Base-by-base conservation (phyloP, 2,329 filamentous ascomycete genomes). In the Colletotrichum chlorophyti region DNA sequence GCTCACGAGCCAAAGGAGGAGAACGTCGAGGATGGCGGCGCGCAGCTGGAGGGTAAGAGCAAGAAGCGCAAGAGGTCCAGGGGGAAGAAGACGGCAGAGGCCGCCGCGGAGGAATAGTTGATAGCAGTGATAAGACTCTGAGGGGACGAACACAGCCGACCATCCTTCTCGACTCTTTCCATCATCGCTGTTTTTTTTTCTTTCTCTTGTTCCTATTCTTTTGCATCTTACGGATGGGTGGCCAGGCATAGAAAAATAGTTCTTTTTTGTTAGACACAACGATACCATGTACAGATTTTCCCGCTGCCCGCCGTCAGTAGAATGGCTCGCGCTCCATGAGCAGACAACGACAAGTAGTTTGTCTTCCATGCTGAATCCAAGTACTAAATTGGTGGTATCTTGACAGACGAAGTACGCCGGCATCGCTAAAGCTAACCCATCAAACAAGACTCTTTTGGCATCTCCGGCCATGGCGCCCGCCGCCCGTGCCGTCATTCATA, bases 51-150 rank as follows among this genome's bases (percentile, higher is more conserved):
- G 6, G 69, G 63, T 2, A 64, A 69, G 59, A 69, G 70, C 65
- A 82, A 79, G 69, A 83, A 79, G 74, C 72, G 80, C 68, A 83
- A 81, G 76, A 78, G 81, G 66, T 79, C 79, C 49, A 79, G 76
- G 68, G 72, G 71, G 49, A 77, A 74, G 60, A 77, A 77, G 65
- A 74, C 70, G 63, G 69, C 61, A 8, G 72, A 68, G 32, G 41
- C 21, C 21, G 32, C 14, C 3, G 53, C 52, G 15, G 50, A 59
- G 32, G 50, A 49, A 43, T 54, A 31, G 17, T 11, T 12, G 15
- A 27, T 19, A 40, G 15, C 11, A 24, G 37, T 40, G 27, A 31
- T 11, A 14, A 21, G 6, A 24, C 8, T 9, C 19, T n/a, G 27
- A n/a, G n/a, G n/a, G n/a, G n/a, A n/a, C n/a, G n/a, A n/a, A n/a